Percentiles rank a stretch among this genome's conserved stretches.
Conservation (phyloP, 2,329 filamentous ascomycete species). For the Penicillium corylophilum region DNA sequence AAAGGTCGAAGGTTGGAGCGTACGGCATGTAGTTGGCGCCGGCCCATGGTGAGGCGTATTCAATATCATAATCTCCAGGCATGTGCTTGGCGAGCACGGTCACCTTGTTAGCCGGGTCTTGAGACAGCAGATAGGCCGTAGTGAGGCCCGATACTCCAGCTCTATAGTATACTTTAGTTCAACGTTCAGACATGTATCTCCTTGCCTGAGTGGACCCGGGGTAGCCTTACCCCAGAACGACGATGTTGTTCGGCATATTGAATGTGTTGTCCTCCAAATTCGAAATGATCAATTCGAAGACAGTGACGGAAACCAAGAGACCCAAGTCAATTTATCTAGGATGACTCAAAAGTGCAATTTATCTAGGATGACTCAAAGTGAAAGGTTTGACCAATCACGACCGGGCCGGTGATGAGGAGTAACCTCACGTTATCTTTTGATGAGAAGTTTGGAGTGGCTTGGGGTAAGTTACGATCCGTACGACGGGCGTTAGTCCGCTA, state of each 20-base stretch:
- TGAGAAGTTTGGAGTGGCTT: slow-evolving; percentile 15
- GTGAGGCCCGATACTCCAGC: slow-evolving; percentile 67
- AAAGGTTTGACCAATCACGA: not conserved
- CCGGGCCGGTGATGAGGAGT: slow-evolving; percentile 19
- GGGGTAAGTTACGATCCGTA: slow-evolving; percentile 12
- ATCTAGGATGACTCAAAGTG: not conserved
- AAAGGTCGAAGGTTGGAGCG: slow-evolving; percentile 30
- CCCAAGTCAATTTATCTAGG: not conserved
- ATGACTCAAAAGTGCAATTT: not conserved
- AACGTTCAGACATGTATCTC: slow-evolving; percentile 1
- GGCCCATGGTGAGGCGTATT: slow-evolving; percentile 88
- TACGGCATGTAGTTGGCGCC: slow-evolving; percentile 78
- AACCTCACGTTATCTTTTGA: slow-evolving; percentile 13
- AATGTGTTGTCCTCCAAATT: not conserved
- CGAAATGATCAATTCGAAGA: not conserved
- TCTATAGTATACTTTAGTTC: slow-evolving; percentile 36
- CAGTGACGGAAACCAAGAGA: not conserved
- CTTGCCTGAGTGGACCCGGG: slow-evolving; percentile 1
- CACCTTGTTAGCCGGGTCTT: slow-evolving; percentile 56
- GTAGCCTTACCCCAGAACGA: slow-evolving; percentile 39
- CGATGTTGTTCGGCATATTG: slow-evolving; percentile 39
- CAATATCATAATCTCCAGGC: slow-evolving; percentile 88
- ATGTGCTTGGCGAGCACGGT: slow-evolving; percentile 83
- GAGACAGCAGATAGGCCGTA: slow-evolving; percentile 62
- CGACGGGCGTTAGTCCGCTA: not conserved